Evolutionary conservation across 2,329 filamentous ascomycete species (phyloP), one percentile per base, ranked within the genome.

Genomic region (Didymella segeticola): DNA sequence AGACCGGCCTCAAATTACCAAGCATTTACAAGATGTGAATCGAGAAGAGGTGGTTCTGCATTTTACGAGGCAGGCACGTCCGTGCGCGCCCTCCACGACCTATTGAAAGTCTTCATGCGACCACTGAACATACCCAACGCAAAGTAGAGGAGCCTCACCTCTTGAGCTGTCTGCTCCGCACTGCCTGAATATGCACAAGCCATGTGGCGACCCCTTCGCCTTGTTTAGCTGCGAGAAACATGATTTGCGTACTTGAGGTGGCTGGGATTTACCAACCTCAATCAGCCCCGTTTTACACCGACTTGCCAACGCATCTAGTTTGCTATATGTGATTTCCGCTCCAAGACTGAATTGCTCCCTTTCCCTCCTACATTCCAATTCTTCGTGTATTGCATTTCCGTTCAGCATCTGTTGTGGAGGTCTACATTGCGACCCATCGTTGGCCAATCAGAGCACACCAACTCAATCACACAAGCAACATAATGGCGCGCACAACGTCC

Each of bases 201-300:
- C 54, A 58, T 58, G 50, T 53, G 48, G 59, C 54, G 48, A 56
- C 37, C 43, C 56, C 23, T 41, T 36, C 34, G 8, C 22, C 9
- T 11, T 11, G 33, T 48, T 65, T 34, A 37, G 53, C 57, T 62
- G 55, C 62, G 43, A 62, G 58, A 66, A 67, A 61, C 64, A 64
- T 62, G 61, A 52, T 66, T 66, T 60, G 29, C 49, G 36, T 17
- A 17, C 15, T 19, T 29, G 45, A 43, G 58, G 61, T 58, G 65
- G 67, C 58, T 68, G 65, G 66, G 42, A 47, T 43, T 43, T 48
- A 43, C 62, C 62, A 63, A 53, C 57, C 53, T 59, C 58, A 33
- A 46, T 58, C 62, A 64, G 56, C 62, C 62, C 58, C 58, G 56
- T 50, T 45, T 62, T 60, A 59, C 51, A 38, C 23, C 41, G 37